Percentiles rank a stretch among this genome's conserved stretches.
phyloP scores from a whole-genome alignment of 306 rosid species.

The Acacia melanoxylon region DNA sequence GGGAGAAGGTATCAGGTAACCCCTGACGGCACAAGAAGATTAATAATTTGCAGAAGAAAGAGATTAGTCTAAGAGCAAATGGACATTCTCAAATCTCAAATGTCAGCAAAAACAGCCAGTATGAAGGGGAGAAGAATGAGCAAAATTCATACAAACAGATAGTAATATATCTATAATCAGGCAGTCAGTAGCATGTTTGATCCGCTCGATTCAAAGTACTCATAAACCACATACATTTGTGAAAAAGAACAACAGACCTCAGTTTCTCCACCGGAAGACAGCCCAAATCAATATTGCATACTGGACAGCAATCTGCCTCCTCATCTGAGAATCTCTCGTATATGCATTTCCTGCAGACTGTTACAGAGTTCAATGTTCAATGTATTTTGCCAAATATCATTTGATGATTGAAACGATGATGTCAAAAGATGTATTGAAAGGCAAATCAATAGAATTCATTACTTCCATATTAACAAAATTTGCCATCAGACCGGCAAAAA shows the following conservation, averaged over 20 bases:
- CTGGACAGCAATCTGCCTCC: conserved; percentile 84
- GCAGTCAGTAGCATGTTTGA: conserved; percentile 12
- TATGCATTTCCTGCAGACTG: conserved; percentile 98
- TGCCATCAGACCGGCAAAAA: neutral
- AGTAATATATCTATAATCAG: neutral
- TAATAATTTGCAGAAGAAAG: neutral
- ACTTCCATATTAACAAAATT: neutral
- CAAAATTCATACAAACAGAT: neutral
- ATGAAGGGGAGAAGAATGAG: conserved; percentile 1
- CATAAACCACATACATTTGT: conserved; percentile 19
- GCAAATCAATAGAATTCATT: conserved; percentile 1
- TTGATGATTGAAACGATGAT: neutral
- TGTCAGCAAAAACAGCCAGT: conserved; percentile 1
- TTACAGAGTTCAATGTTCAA: conserved; percentile 27
- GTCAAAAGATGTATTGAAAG: conserved; percentile 12
- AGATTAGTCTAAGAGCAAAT: neutral
- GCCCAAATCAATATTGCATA: conserved; percentile 86
- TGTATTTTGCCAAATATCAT: conserved; percentile 31
- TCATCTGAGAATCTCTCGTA: conserved; percentile 82
- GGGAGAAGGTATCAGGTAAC: neutral
- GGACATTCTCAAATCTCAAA: neutral
- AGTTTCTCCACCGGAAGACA: conserved; percentile 86
- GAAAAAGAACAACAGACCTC: conserved; percentile 49
- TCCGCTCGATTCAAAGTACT: neutral
- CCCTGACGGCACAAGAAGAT: neutral